Base-by-base conservation (phyloP, 768 basidiomycete genomes). In the Phaeotremella skinneri region DNA sequence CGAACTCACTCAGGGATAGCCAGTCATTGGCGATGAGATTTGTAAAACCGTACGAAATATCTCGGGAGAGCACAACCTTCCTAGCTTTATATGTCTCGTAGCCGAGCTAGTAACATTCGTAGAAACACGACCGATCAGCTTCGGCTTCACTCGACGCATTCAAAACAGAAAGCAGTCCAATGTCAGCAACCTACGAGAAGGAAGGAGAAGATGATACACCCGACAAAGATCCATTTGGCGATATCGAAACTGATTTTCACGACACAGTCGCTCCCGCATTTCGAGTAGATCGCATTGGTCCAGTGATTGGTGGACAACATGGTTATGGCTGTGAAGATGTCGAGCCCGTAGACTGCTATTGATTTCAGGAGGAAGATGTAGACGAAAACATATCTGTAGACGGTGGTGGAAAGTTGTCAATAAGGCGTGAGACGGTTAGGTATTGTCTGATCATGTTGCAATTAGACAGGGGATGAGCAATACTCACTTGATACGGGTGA, bases 151-250 rank as follows among this genome's bases (percentile, higher is more conserved):
- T 11, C 39, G 16, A 56, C 6, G 30, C 16, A 29, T 37, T 20
- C 37, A 42, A n/a, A 30, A 45, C 48, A 7, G 7, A 14, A 51
- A 41, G 32, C 55, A 13, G 49, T 11, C 29, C 4, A 41, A 26
- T 34, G n/a, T 29, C 21, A 25, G 43, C n/a, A 4, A 80, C 88
- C 62, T 71, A 91, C 91, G 75, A 99, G 80, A 27, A 99, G 81
- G 80, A 97, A 98, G n/a, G 90, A 91, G 77, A 96, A 90, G 67
- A 96, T 88, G 83, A 99, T 98, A 79, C 94, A 98, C 47, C 91
- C 91, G 20, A 96, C 88, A 80, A 98, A 98, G 61, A 99, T 81
- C 91, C 91, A 98, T 78, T 92, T 90, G 52, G 90, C 92, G 55
- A 89, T 85, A 58, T 81, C 80, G 79, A 96, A 98, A 1, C 89